Evolutionary conservation across 2,329 filamentous ascomycete species (phyloP), one percentile per base, ranked within the genome.

Genomic region (Trichoderma simmonsii): DNA sequence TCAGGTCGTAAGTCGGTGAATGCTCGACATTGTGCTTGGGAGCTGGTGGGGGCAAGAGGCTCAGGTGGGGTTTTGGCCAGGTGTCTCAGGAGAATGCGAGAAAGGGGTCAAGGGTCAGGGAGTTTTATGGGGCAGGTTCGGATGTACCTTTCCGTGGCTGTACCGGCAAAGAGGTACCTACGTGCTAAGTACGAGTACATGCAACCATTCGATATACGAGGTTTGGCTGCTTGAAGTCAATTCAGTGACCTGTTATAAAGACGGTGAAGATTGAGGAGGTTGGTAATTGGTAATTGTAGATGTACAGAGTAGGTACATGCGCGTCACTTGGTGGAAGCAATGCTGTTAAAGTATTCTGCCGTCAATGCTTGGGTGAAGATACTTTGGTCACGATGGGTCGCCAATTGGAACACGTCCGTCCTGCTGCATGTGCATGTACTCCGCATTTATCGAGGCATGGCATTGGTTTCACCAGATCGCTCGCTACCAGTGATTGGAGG

Each of bases 1-100:
- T 70, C 39, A 54, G 57, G 67, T 54, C 26, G 43, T 62, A 26
- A 61, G 67, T 70, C 67, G 67, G 67, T 70, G 67, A 70, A 70
- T 61, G 67, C 57, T 70, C 57, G 57, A 62, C 57, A 54, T 62
- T 48, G 43, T 51, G 26, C 43, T 61, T 51, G 57, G 63, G 67
- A 62, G 67, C 67, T 70, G 57, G 67, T 70, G 67, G 67, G 67
- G 67, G 56, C 51, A 18, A 18, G 39, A 70, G 67, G 57, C 56
- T 62, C 57, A 69, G 65, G 67, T 54, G 67, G 67, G 67, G 67
- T 48, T 60, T 70, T 60, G 66, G 56, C 28, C 30, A 57, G 65
- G 34, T 57, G 36, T 43, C 65, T 48, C 36, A 32, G 65, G 57
- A 43, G 36, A 24, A 48, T 69, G 56, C 28, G 28, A 61, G 66